These are phyloP conservation scores for Thelonectria olida DNA, from an alignment of 2,329 filamentous ascomycete genomes.

Conservation along the genomic window DNA sequence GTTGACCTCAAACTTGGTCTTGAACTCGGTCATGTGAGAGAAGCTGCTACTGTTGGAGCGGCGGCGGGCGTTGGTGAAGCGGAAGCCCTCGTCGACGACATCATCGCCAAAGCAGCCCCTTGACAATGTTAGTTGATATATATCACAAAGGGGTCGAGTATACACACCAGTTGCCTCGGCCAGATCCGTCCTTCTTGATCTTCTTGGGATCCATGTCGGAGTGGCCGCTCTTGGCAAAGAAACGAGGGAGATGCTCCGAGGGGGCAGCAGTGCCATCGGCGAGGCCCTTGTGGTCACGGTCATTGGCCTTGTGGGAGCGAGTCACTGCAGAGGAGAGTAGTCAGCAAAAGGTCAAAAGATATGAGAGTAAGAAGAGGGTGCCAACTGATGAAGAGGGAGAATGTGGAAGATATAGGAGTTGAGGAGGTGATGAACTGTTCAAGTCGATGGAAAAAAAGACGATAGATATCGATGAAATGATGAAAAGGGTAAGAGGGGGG, in stretches of 20 bases:
- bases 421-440: neutral
- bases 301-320: constrained; percentile 94
- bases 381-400: constrained; percentile 27
- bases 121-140: constrained; percentile 29
- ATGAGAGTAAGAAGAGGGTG: neutral
- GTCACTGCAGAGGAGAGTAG: constrained; percentile 73
- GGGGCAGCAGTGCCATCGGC: constrained; percentile 76
- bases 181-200: constrained; percentile 95
- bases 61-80: constrained; percentile 84
- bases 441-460: constrained; percentile 18
- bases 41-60: constrained; percentile 90
- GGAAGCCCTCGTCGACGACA: constrained; percentile 84
- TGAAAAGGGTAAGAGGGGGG: constrained; percentile 19
- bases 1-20: constrained; percentile 95
- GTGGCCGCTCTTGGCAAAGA: constrained; percentile 89
- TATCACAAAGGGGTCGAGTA: neutral
- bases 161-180: constrained; percentile 91
- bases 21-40: constrained; percentile 79
- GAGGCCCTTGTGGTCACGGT: constrained; percentile 86
- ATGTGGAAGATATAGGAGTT: neutral
- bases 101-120: constrained; percentile 90
- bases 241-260: constrained; percentile 84
- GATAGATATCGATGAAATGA: constrained; percentile 6
- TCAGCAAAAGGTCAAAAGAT: constrained; percentile 22
- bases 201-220: constrained; percentile 87